Conservation (phyloP, 768 basidiomycete genomes). For the Russula sp. region DNA sequence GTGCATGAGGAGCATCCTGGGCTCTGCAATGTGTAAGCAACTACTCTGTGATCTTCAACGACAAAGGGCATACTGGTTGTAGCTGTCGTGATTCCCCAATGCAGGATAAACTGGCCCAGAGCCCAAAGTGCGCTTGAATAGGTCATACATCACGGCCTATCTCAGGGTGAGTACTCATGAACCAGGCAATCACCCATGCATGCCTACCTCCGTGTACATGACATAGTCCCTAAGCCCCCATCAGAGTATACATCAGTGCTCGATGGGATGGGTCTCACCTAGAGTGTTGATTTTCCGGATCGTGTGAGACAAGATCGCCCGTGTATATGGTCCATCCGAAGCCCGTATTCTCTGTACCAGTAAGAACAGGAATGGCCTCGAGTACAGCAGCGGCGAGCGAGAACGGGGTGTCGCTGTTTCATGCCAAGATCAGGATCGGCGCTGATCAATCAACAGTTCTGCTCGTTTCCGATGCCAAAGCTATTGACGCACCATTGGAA, state of each 20-base stretch:
- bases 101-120: conserved; percentile 72
- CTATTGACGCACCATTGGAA: conserved; percentile 52
- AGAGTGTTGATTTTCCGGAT: conserved; percentile 59
- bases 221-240: conserved; percentile 48
- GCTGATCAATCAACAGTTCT: not conserved
- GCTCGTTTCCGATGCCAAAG: no score
- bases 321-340: conserved; percentile 69
- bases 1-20: conserved; percentile 57
- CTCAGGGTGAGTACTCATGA: conserved; percentile 10
- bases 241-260: not conserved
- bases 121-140: conserved; percentile 60
- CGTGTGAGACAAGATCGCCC: conserved; percentile 73
- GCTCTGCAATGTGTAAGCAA: conserved; percentile 40
- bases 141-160: conserved; percentile 62
- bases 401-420: conserved; percentile 55
- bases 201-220: conserved; percentile 59
- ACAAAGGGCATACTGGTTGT: conserved; percentile 50
- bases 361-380: conserved; percentile 62
- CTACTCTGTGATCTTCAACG: not conserved
- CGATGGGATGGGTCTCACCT: conserved; percentile 41
- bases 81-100: conserved; percentile 75
- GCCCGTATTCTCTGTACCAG: conserved; percentile 56
- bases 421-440: not conserved
- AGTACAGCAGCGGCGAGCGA: conserved; percentile 58
- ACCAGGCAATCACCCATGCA: not conserved